Percentiles rank a stretch among this genome's conserved stretches.
phyloP scores from a whole-genome alignment of 2,329 filamentous ascomycete species.

The Apiospora marii region DNA sequence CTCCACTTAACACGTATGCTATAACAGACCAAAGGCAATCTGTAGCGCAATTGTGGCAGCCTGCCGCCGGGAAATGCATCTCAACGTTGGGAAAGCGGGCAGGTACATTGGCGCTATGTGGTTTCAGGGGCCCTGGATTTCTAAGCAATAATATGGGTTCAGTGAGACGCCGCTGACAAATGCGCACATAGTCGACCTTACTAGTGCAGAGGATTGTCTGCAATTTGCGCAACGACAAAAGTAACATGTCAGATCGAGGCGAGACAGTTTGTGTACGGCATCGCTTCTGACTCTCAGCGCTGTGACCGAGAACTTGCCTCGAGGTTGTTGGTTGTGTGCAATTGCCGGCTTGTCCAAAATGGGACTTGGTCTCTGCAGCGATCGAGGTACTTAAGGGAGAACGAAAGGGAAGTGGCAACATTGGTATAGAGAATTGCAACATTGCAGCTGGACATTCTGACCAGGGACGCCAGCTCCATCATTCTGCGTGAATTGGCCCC shows the following conservation, averaged over 20 bases:
- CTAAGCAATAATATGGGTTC: not conserved
- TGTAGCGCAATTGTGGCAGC: not conserved
- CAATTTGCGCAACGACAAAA: not conserved
- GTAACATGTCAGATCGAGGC: not conserved
- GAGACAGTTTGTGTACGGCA: not conserved
- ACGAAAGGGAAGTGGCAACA: not conserved
- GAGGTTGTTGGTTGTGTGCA: not conserved
- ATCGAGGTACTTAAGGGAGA: not conserved
- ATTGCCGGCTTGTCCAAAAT: not conserved
- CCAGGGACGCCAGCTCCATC: not conserved
- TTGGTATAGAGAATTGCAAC: slow-evolving; percentile 6
- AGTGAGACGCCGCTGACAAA: slow-evolving; percentile 13
- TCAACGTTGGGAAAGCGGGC: not conserved
- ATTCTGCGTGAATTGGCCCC: not conserved
- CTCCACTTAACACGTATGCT: slow-evolving; percentile 20
- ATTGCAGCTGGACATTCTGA: not conserved
- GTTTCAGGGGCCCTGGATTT: slow-evolving; percentile 3
- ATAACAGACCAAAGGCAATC: not conserved
- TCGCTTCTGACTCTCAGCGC: not conserved
- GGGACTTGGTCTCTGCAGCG: not conserved
- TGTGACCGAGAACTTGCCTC: not conserved
- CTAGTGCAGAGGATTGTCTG: not conserved
- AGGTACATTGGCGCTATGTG: not conserved
- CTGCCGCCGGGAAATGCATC: not conserved
- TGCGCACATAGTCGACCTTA: not conserved